Conservation (phyloP, 352 stramenopile species). For the Phytopythium aichiense region DNA sequence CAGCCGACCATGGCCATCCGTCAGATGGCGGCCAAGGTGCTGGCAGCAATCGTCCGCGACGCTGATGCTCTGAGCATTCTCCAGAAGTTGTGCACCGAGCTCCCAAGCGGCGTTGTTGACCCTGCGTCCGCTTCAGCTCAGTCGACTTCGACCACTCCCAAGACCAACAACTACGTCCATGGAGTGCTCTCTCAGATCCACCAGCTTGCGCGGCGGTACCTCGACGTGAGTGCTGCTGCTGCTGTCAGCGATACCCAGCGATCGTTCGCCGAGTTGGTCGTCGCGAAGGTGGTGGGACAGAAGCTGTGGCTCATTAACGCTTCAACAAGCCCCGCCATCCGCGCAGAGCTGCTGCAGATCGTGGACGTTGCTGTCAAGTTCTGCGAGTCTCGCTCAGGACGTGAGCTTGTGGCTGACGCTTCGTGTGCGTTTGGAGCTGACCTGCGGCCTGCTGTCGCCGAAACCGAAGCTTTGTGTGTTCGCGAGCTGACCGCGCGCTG, state of each 20-base stretch:
- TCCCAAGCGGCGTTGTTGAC: conserved; percentile 34
- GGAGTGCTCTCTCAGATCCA: conserved; percentile 61
- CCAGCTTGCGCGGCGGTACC: conserved; percentile 39
- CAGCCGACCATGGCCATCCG: conserved; percentile 73
- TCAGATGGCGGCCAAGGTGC: conserved; percentile 74
- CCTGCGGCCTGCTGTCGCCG: conserved; percentile 11
- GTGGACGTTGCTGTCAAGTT: conserved; percentile 37
- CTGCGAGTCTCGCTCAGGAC: conserved; percentile 9
- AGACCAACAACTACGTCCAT: conserved; percentile 61
- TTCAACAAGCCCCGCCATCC: conserved; percentile 35
- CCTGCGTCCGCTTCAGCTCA: neutral
- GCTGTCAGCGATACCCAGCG: conserved; percentile 7
- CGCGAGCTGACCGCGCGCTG: conserved; percentile 28
- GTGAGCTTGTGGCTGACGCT: conserved; percentile 10
- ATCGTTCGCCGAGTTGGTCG: conserved; percentile 27
- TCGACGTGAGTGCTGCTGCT: conserved; percentile 11
- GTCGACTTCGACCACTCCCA: neutral
- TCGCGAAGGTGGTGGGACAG: conserved; percentile 27
- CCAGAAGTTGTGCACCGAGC: conserved; percentile 23
- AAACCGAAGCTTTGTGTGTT: conserved; percentile 24
- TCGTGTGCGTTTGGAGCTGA: conserved; percentile 8
- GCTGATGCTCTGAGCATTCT: conserved; percentile 45
- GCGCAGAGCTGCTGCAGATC: conserved; percentile 47
- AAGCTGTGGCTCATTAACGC: conserved; percentile 39
- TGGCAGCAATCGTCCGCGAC: conserved; percentile 63